Evolutionary conservation across 495 filamentous ascomycete genomes (phyloP).

Genomic region (Aspergillus sclerotiicarbonarius): DNA sequence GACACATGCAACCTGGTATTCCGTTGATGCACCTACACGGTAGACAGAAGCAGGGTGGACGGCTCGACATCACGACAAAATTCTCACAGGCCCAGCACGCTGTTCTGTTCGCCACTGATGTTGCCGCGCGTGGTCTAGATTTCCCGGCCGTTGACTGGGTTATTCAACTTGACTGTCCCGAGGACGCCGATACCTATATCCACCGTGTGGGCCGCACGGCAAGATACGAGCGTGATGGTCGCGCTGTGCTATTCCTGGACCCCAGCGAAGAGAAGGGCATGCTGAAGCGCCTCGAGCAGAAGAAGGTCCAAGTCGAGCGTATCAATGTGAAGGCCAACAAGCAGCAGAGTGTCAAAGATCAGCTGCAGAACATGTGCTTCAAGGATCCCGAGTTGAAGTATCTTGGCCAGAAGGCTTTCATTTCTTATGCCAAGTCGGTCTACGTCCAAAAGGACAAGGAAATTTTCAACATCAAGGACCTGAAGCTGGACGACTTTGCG

Average conservation of each 20-base stretch:
- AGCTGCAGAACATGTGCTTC: conserved; percentile 91
- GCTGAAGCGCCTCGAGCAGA: conserved; percentile 75
- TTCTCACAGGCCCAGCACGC: conserved; percentile 76
- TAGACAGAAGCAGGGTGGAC: conserved; percentile 84
- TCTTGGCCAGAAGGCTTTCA: conserved; percentile 92
- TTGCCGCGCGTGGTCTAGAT: conserved; percentile 89
- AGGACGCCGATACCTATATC: conserved; percentile 96
- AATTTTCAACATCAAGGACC: conserved; percentile 74
- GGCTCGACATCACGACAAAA: conserved; percentile 78
- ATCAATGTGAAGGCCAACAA: conserved; percentile 88
- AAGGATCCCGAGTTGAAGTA: conserved; percentile 94
- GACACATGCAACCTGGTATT: conserved; percentile 91
- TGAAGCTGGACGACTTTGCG: conserved; percentile 83
- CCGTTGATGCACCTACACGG: conserved; percentile 94
- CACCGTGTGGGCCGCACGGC: conserved; percentile 94
- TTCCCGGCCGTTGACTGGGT: conserved; percentile 99
- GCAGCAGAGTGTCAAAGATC: conserved; percentile 75
- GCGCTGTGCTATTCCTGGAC: conserved; percentile 87
- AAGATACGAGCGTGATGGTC: conserved; percentile 82
- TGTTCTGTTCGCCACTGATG: conserved; percentile 93
- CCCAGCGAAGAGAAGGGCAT: conserved; percentile 89
- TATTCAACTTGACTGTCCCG: conserved; percentile 89
- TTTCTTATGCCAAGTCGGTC: conserved; percentile 78
- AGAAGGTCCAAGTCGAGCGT: conserved; percentile 79
- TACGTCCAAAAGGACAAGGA: conserved; percentile 91